Evolutionary conservation across 1,284 basidiomycete species (phyloP).

Genomic region (Sparassis latifolia): DNA sequence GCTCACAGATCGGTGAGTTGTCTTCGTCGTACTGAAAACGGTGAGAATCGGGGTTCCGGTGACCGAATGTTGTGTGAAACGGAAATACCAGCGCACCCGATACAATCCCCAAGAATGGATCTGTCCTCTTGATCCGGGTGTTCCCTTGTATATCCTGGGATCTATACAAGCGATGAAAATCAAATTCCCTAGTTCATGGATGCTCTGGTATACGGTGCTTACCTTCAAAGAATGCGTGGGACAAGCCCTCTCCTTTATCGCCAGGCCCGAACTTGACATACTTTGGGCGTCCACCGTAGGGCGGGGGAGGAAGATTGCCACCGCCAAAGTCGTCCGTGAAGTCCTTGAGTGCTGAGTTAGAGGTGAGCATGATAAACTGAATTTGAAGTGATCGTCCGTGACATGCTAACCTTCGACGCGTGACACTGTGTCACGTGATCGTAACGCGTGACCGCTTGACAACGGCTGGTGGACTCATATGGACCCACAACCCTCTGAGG

Average conservation of each 20-base stretch:
- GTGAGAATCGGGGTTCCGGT: neutral
- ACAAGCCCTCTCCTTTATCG: neutral
- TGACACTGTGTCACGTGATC: no score
- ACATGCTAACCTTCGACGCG: constrained; percentile 13
- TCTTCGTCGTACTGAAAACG: neutral
- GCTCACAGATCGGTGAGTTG: neutral
- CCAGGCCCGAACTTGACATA: constrained; percentile 1
- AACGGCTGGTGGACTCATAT: no score
- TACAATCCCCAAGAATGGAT: constrained; percentile 1
- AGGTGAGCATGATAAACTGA: neutral
- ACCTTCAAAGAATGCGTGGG: neutral
- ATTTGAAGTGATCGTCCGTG: constrained; percentile 1
- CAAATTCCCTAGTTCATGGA: no score
- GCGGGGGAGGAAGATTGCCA: neutral
- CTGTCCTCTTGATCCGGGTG: neutral
- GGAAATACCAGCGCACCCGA: neutral
- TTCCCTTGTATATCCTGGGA: neutral
- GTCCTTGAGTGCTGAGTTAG: neutral
- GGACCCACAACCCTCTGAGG: no score
- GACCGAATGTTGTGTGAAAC: neutral
- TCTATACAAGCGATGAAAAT: neutral
- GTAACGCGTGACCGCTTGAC: no score
- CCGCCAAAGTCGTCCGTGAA: neutral
- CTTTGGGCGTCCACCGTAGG: neutral
- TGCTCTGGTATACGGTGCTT: neutral